These are phyloP conservation scores for Leccinellum albellum DNA, from an alignment of 768 basidiomycete species.

Conservation along the genomic window DNA sequence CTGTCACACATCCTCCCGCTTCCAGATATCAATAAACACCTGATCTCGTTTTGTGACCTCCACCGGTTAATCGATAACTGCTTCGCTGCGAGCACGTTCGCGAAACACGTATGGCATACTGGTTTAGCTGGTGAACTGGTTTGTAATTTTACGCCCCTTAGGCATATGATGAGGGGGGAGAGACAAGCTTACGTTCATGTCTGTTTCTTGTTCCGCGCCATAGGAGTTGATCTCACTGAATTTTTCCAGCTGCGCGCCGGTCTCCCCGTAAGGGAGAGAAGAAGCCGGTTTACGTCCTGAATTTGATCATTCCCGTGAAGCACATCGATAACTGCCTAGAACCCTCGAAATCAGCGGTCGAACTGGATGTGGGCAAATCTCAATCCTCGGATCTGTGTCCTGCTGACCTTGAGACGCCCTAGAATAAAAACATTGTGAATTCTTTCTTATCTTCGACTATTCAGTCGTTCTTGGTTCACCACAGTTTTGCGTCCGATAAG, in stretches of 20 bases:
- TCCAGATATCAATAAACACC: slow-evolving; percentile 78
- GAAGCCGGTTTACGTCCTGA: slow-evolving; percentile 80
- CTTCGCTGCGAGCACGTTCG: slow-evolving; percentile 69
- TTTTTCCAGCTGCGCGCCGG: slow-evolving; percentile 49
- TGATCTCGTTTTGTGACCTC: slow-evolving; percentile 60
- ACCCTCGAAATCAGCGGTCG: slow-evolving; percentile 67
- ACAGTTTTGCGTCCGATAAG: slow-evolving; percentile 49
- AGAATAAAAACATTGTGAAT: slow-evolving; percentile 60
- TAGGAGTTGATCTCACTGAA: slow-evolving; percentile 10
- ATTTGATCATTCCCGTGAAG: slow-evolving; percentile 60
- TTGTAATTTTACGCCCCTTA: slow-evolving; percentile 27
- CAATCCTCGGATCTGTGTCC: slow-evolving; percentile 8
- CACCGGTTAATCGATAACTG: slow-evolving; percentile 62
- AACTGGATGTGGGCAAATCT: slow-evolving; percentile 54
- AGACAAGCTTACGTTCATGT: slow-evolving; percentile 33
- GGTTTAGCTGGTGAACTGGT: neutral
- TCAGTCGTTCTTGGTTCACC: slow-evolving; percentile 57
- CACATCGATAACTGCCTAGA: slow-evolving; percentile 77
- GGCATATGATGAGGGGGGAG: slow-evolving; percentile 68
- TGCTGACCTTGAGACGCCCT: slow-evolving; percentile 6
- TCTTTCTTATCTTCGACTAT: slow-evolving; percentile 57
- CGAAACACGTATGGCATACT: slow-evolving; percentile 54
- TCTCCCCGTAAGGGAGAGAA: slow-evolving; percentile 79
- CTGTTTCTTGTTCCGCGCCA: slow-evolving; percentile 9
- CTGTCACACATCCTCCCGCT: neutral